Percentiles rank a stretch among this genome's conserved stretches.
These are phyloP conservation scores for Pseudocercospora musae DNA, from an alignment of 2,329 filamentous ascomycete species.

Conservation along the genomic window DNA sequence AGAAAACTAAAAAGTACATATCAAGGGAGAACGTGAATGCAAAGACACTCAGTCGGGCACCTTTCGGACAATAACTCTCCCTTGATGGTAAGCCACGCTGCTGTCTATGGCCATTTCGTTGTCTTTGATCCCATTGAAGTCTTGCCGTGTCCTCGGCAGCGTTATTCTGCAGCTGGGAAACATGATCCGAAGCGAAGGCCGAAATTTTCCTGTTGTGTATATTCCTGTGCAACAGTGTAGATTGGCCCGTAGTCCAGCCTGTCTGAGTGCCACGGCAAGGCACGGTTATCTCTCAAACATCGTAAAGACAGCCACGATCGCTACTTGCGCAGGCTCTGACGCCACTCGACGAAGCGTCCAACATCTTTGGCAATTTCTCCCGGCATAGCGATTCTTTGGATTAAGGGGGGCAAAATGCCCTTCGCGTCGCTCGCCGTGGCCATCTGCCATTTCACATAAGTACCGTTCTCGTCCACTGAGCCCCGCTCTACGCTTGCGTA, in stretches of 20 bases:
- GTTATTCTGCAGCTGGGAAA: no score
- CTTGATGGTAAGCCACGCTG: neutral
- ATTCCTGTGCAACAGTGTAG: no score
- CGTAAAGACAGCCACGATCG: neutral
- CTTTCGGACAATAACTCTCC: neutral
- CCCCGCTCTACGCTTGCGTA: slow-evolving; percentile 67
- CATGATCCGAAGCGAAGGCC: no score
- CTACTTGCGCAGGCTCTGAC: slow-evolving; percentile 27
- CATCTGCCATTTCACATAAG: slow-evolving; percentile 69
- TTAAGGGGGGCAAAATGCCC: slow-evolving; percentile 62
- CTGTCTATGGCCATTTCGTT: no score
- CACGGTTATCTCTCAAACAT: neutral
- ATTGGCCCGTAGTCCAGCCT: neutral
- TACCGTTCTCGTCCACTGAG: slow-evolving; percentile 40
- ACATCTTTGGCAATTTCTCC: slow-evolving; percentile 68
- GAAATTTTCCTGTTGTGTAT: no score
- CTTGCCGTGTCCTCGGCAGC: no score
- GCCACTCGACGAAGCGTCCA: slow-evolving; percentile 64
- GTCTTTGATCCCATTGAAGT: no score
- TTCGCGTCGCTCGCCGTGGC: slow-evolving; percentile 69
- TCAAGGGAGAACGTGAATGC: neutral
- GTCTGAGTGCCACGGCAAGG: neutral
- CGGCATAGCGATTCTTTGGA: slow-evolving; percentile 64
- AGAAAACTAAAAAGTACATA: neutral
- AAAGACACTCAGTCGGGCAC: neutral